Evolutionary conservation across 2,329 filamentous ascomycete species (phyloP).

Genomic region (Rhynchosporium secalis): DNA sequence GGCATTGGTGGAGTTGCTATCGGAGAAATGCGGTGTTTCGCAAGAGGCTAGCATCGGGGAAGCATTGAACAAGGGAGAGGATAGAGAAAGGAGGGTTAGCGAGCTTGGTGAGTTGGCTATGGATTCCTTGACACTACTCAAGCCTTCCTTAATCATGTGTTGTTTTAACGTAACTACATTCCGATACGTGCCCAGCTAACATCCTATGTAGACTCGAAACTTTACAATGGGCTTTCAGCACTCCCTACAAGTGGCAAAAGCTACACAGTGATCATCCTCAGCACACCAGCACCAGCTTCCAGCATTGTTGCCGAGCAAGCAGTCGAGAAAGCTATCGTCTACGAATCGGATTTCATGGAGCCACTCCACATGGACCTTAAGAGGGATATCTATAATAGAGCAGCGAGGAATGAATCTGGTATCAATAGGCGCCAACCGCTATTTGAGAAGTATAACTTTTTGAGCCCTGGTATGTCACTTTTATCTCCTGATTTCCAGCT

Average conservation of each 20-base stretch:
- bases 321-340: slow-evolving; percentile 40
- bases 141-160: no score
- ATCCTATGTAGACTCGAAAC: slow-evolving; percentile 29
- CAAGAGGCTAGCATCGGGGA: slow-evolving; percentile 14
- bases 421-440: slow-evolving; percentile 55
- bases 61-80: slow-evolving; percentile 44
- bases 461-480: slow-evolving; percentile 73
- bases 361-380: slow-evolving; percentile 72
- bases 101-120: slow-evolving; percentile 48
- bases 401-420: slow-evolving; percentile 46
- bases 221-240: slow-evolving; percentile 41
- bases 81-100: slow-evolving; percentile 48
- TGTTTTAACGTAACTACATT: no score
- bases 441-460: slow-evolving; percentile 94
- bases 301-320: not conserved
- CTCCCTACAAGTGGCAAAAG: slow-evolving; percentile 37
- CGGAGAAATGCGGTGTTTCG: slow-evolving; percentile 45
- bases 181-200: not conserved
- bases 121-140: not conserved
- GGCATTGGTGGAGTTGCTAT: slow-evolving; percentile 48
- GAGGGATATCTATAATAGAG: slow-evolving; percentile 47
- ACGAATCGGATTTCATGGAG: slow-evolving; percentile 65
- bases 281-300: slow-evolving; percentile 56
- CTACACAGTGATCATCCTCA: slow-evolving; percentile 77
- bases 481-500: not conserved